phyloP scores from a whole-genome alignment of 208 protist genomes.

The Strigomonas culicis region DNA sequence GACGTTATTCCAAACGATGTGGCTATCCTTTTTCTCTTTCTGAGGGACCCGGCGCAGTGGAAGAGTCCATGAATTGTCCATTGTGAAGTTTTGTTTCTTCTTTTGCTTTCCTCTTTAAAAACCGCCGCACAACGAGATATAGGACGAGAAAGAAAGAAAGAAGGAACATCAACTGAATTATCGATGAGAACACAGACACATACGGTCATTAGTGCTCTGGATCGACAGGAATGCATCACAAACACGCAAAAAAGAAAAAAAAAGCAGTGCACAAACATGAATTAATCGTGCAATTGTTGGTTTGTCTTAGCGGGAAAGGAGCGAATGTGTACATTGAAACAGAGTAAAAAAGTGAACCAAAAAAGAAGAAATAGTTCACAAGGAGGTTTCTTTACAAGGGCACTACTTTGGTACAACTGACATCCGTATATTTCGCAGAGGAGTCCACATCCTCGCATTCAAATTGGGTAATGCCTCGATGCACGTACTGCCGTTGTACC shows the following conservation, averaged over 20 bases:
- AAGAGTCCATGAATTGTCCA: slow-evolving; percentile 57
- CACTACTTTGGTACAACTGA: slow-evolving; percentile 41
- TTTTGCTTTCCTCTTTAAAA: background rate
- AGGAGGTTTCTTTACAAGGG: slow-evolving; percentile 41
- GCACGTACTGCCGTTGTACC: slow-evolving; percentile 20
- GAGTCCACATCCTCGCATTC: slow-evolving; percentile 37
- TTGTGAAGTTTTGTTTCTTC: slow-evolving; percentile 6
- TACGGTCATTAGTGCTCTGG: too few relatives aligned
- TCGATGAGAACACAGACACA: background rate
- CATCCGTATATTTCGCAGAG: slow-evolving; percentile 22
- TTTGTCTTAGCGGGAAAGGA: background rate
- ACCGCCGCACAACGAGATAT: background rate
- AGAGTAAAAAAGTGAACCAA: background rate
- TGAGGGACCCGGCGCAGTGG: slow-evolving; percentile 59
- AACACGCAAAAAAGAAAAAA: background rate
- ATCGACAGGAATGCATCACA: too few relatives aligned
- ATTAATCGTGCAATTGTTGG: background rate
- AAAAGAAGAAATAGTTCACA: background rate
- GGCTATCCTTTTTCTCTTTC: slow-evolving; percentile 40
- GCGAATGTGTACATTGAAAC: background rate
- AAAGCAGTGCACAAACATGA: background rate
- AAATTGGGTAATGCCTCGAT: slow-evolving; percentile 31
- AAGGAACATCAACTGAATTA: slow-evolving; percentile 5
- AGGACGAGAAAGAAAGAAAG: slow-evolving; percentile 14
- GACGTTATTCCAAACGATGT: slow-evolving; percentile 71